Base-by-base conservation (phyloP, 2,329 filamentous ascomycete species). In the Thielaviopsis musarum region DNA sequence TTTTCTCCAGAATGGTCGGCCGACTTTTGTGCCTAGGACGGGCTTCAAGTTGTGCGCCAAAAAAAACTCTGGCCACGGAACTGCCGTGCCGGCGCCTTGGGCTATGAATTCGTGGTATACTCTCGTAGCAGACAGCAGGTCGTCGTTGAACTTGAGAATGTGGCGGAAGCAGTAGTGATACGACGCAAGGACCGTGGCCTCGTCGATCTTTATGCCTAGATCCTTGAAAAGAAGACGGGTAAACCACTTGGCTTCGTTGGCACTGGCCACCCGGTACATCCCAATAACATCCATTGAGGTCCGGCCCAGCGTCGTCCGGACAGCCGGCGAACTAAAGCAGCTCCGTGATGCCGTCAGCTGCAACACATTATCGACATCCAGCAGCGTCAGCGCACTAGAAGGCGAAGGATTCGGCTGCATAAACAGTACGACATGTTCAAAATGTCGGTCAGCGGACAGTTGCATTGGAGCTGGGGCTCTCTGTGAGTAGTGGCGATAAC, bases 231-330 rank as follows among this genome's bases (percentile, higher is more conserved):
- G 75, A 30, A 96, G 73, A 3, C 91, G 79, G 0, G 87, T 87
- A 12, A 95, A 76, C 91, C 91, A 96, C 71, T 95, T 95, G 3
- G 84, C 85, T 67, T 95, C 87, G 52, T 75, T 74, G 2, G 87
- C 38, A n/a, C 2, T 45, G 15, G 38, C 38, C 5, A 7, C 17
- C 6, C 38, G 38, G 38, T 45, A 45, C 13, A n/a, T n/a, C 2
- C 15, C 13, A 4, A n/a, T 17, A 15, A 45, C 38, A 13, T 45
- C 38, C 38, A 12, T 12, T 12, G 38, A 45, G 13, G 38, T 45
- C 15, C 80, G 53, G 75, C 74, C 10, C 89, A 67, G 7, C 80
- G 77, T 30, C 71, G 73, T 67, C 53, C 78, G 76, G 58, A 89
- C 73, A 17, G 75, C 73, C 1, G 79, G 79, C 1, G 85, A 84